These are phyloP conservation scores for Poa annua DNA, from an alignment of 176 grass and related monocot species.

Conservation along the genomic window DNA sequence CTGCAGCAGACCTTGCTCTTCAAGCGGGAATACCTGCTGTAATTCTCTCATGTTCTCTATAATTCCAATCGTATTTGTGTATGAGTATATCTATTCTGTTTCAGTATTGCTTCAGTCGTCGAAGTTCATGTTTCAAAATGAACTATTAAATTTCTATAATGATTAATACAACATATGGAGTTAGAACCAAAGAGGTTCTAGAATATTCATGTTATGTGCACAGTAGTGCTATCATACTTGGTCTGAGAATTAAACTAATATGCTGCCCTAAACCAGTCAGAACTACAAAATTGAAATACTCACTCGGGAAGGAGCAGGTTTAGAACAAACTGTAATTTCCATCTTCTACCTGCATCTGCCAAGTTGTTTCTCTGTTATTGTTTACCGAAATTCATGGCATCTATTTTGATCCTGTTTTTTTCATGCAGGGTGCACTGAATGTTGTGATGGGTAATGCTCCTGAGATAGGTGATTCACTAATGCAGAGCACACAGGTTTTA, in stretches of 20 bases:
- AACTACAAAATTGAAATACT: conserved; percentile 9
- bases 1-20: conserved; percentile 96
- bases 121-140: conserved; percentile 33
- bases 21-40: conserved; percentile 97
- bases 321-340: not conserved
- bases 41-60: conserved; percentile 44
- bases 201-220: not conserved
- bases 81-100: conserved; percentile 33
- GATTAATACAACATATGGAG: not conserved
- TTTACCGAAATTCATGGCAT: conserved; percentile 27
- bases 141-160: not conserved
- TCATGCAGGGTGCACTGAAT: conserved; percentile 80
- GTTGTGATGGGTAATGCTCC: conserved; percentile 91
- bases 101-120: conserved; percentile 4
- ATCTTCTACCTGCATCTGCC: conserved; percentile 11
- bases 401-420: conserved; percentile 40
- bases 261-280: not conserved
- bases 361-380: conserved; percentile 4
- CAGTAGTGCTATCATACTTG: not conserved
- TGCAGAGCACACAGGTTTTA: conserved; percentile 76
- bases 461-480: conserved; percentile 84
- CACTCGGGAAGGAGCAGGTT: not conserved
- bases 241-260: conserved; percentile 8
- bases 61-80: conserved; percentile 24
- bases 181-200: not conserved